These are phyloP conservation scores for Lichina pygmaea DNA, from an alignment of 495 filamentous ascomycete genomes.

Conservation along the genomic window DNA sequence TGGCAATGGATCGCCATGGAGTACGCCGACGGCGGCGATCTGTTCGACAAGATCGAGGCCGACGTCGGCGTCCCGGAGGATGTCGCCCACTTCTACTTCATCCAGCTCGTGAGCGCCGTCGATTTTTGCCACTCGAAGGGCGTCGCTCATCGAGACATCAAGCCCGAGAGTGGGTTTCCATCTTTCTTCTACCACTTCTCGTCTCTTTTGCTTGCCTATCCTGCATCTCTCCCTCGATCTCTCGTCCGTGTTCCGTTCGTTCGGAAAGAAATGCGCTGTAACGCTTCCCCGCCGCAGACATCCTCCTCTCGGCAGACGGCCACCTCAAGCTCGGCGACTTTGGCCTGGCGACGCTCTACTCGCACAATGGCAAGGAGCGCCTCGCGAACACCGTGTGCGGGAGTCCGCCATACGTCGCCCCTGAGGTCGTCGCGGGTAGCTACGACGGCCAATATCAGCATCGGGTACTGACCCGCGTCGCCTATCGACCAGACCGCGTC, in stretches of 20 bases:
- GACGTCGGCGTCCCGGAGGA: constrained; percentile 80
- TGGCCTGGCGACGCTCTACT: constrained; percentile 79
- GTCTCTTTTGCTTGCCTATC: too few species aligned
- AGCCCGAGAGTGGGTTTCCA: constrained; percentile 28
- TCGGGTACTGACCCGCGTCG: constrained; percentile 5
- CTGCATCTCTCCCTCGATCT: too few species aligned
- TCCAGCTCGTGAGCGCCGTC: constrained; percentile 70
- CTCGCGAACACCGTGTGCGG: constrained; percentile 73
- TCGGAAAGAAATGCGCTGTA: neutral
- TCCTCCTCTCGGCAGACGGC: constrained; percentile 53
- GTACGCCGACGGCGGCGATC: constrained; percentile 77
- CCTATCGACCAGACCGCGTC: constrained; percentile 54
- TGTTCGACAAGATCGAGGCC: constrained; percentile 98
- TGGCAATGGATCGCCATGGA: constrained; percentile 99
- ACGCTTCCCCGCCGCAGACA: constrained; percentile 20
- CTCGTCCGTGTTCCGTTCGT: too few species aligned
- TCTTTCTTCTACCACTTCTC: neutral
- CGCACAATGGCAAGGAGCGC: constrained; percentile 58
- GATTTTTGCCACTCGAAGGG: constrained; percentile 87
- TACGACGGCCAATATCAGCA: constrained; percentile 1
- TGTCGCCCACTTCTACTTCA: constrained; percentile 89
- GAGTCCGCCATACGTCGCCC: constrained; percentile 90
- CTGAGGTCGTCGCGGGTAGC: constrained; percentile 47
- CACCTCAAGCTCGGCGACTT: constrained; percentile 95
- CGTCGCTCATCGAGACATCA: constrained; percentile 71